These are phyloP conservation scores for Colletotrichum cuscutae DNA, from an alignment of 2,329 filamentous ascomycete genomes.

Conservation along the genomic window DNA sequence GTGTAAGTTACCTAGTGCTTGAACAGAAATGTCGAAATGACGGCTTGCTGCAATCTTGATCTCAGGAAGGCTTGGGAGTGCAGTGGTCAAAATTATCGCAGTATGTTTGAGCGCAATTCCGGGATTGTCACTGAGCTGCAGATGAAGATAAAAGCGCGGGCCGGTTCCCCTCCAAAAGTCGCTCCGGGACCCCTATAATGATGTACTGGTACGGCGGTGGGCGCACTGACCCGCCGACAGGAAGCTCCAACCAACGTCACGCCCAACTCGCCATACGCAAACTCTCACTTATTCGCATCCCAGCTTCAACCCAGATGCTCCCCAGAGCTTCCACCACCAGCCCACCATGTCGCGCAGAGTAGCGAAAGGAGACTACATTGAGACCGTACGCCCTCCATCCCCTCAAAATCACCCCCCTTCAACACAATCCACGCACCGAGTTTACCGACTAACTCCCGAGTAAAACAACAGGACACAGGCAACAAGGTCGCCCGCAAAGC, in stretches of 20 bases:
- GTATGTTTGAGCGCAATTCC: background rate
- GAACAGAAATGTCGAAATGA: background rate
- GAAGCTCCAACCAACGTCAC: slow-evolving; percentile 15
- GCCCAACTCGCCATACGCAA: background rate
- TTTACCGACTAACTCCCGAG: slow-evolving; percentile 14
- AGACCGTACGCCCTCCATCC: slow-evolving; percentile 73
- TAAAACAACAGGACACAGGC: slow-evolving; percentile 83
- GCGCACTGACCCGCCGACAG: background rate
- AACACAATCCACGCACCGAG: too few relatives aligned
- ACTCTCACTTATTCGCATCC: background rate
- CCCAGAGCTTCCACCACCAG: background rate
- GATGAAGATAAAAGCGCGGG: too few relatives aligned
- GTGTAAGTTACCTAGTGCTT: background rate
- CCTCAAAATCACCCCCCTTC: too few relatives aligned
- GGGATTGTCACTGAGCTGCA: background rate
- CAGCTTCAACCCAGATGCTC: background rate
- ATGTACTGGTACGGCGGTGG: too few relatives aligned
- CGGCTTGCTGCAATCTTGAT: background rate
- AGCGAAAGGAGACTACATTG: slow-evolving; percentile 92
- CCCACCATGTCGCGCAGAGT: slow-evolving; percentile 78
- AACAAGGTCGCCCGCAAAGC: slow-evolving; percentile 97
- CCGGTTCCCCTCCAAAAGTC: too few relatives aligned
- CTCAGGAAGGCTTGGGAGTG: background rate
- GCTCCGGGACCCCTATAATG: too few relatives aligned
- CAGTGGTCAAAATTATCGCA: background rate